Evolutionary conservation across 2,329 filamentous ascomycete species (phyloP).

Genomic region (Botryotinia narcissicola): DNA sequence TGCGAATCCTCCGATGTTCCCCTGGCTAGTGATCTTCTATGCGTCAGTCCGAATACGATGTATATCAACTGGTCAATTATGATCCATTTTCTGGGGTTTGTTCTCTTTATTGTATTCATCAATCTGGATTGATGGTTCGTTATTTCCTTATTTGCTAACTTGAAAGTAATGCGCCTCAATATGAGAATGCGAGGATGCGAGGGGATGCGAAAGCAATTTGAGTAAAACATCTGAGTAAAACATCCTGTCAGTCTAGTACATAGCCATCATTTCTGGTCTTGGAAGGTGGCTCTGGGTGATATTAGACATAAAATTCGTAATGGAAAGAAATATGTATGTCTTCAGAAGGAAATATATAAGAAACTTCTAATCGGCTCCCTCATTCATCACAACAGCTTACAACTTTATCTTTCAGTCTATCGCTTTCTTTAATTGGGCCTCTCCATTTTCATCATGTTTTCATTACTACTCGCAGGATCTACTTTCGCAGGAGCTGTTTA

Average conservation of each 20-base stretch:
- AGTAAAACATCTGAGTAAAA: not conserved
- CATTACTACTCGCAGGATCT: not conserved
- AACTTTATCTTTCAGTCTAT: not conserved
- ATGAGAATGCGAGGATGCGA: not conserved
- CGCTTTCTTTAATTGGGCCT: not conserved
- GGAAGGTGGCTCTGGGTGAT: not conserved
- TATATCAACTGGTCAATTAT: not conserved
- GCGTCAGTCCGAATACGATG: not conserved
- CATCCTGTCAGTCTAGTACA: not conserved
- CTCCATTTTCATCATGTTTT: not conserved
- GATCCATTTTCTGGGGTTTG: not conserved
- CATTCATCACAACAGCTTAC: not conserved
- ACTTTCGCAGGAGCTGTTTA: not conserved
- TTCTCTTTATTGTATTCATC: not conserved
- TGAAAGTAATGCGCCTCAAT: not conserved
- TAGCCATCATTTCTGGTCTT: not conserved
- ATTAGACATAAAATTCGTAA: not conserved
- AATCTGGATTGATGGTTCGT: not conserved
- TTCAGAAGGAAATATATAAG: not conserved
- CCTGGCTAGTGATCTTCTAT: not conserved
- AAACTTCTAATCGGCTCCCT: not conserved
- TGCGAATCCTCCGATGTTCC: not conserved
- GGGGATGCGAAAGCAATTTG: not conserved
- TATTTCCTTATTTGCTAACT: not conserved
- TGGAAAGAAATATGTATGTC: not conserved